Evolutionary conservation across 176 grass and related monocot species (phyloP).

Genomic region (Ensete ventricosum): DNA sequence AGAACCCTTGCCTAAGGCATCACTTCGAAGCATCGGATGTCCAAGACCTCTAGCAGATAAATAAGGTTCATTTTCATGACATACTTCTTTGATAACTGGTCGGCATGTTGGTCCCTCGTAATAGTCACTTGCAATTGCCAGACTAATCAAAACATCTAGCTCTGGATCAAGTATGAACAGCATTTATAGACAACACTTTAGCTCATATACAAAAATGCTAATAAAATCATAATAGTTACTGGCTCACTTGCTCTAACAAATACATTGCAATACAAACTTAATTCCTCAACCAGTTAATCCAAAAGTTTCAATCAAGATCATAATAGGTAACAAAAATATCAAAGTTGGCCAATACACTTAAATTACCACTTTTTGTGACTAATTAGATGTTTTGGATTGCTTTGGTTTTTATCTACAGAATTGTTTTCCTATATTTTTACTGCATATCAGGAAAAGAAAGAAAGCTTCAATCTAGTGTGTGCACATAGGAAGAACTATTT

Average conservation of each 20-base stretch:
- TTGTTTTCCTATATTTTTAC: no score
- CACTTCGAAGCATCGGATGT: slow-evolving; percentile 68
- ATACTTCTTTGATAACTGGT: slow-evolving; percentile 58
- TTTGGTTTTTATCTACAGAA: no score
- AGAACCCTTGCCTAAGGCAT: slow-evolving; percentile 67
- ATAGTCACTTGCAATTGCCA: slow-evolving; percentile 77
- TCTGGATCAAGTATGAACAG: slow-evolving; percentile 38
- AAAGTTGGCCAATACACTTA: no score
- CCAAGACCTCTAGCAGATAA: slow-evolving; percentile 75
- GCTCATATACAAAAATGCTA: neutral
- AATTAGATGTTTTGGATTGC: no score
- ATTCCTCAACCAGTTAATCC: no score
- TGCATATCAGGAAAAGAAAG: no score
- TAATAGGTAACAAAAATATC: no score
- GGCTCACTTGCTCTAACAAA: neutral
- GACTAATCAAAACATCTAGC: slow-evolving; percentile 80
- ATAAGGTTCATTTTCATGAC: slow-evolving; percentile 40
- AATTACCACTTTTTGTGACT: no score
- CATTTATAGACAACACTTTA: neutral
- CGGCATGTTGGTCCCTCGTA: slow-evolving; percentile 73
- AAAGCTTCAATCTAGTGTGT: no score
- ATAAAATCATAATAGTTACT: neutral
- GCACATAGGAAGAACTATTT: no score
- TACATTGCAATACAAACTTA: no score
- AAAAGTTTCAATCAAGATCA: no score